These are phyloP conservation scores for Hericium erinaceus DNA, from an alignment of 768 basidiomycete species.

Conservation along the genomic window DNA sequence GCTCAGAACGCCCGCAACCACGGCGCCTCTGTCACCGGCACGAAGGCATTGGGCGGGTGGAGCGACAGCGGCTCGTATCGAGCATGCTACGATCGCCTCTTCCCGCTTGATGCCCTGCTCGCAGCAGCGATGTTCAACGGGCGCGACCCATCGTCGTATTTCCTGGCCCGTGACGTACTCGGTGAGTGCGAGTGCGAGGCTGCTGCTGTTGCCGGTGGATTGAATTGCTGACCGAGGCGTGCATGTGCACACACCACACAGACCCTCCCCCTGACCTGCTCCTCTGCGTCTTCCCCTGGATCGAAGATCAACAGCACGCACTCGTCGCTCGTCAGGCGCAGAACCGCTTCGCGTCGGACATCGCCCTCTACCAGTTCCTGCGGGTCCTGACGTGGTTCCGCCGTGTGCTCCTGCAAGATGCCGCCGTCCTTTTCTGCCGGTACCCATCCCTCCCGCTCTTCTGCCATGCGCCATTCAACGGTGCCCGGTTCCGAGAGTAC, in stretches of 20 bases:
- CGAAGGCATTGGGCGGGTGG: no score
- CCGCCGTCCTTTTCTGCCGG: not conserved
- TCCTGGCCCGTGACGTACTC: not conserved
- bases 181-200: no score
- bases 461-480: not conserved
- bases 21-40: no score
- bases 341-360: not conserved
- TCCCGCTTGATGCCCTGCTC: no score
- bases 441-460: not conserved
- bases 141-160: no score
- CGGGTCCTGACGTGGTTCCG: not conserved
- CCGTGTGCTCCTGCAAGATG: not conserved
- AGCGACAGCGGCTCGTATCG: no score
- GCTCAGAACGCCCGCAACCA: no score
- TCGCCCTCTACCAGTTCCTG: not conserved
- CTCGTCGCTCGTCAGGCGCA: not conserved
- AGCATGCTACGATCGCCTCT: no score
- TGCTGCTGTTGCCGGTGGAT: no score
- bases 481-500: not conserved
- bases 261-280: not conserved
- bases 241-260: no score
- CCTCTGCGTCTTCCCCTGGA: not conserved
- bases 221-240: no score
- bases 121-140: no score
- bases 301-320: not conserved